Percentiles rank a stretch among this genome's conserved stretches.
phyloP scores from a whole-genome alignment of 768 basidiomycete genomes.

The Tulasnella sp. region DNA sequence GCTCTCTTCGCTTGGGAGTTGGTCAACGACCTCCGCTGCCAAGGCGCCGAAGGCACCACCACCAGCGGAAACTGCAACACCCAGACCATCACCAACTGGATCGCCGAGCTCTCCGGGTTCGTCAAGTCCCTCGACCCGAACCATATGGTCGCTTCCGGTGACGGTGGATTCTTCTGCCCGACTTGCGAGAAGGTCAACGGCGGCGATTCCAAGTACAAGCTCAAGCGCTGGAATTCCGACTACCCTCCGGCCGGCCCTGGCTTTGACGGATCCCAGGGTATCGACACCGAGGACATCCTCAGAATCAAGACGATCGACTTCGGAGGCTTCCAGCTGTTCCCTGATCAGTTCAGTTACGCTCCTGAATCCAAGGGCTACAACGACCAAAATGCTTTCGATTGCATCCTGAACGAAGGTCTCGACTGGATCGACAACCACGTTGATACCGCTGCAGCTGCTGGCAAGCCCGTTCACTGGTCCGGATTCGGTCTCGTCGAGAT shows the following conservation, averaged over 20 bases:
- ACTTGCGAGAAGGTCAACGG: conserved; percentile 56
- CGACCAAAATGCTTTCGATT: conserved; percentile 49
- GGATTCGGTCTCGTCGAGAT: conserved; percentile 68
- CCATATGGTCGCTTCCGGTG: conserved; percentile 69
- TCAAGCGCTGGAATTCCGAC: conserved; percentile 35
- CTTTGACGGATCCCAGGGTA: conserved; percentile 65
- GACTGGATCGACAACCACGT: conserved; percentile 61
- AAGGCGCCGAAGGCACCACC: not conserved
- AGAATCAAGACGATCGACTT: conserved; percentile 62
- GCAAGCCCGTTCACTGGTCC: conserved; percentile 58
- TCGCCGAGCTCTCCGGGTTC: conserved; percentile 51
- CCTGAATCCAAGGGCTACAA: conserved; percentile 48
- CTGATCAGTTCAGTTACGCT: conserved; percentile 64
- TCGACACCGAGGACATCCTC: conserved; percentile 69
- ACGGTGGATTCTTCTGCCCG: conserved; percentile 61
- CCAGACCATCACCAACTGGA: conserved; percentile 61
- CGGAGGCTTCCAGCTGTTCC: conserved; percentile 65
- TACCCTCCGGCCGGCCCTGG: conserved; percentile 47
- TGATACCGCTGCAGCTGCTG: conserved; percentile 48
- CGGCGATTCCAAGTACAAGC: too few species aligned
- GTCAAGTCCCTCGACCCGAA: conserved; percentile 59
- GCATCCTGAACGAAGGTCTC: conserved; percentile 54
- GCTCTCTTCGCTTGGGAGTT: conserved; percentile 37
- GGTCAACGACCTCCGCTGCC: conserved; percentile 34
- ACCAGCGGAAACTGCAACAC: conserved; percentile 49